Evolutionary conservation across 2,329 filamentous ascomycete species (phyloP).

Genomic region (Colletotrichum endophyticum): DNA sequence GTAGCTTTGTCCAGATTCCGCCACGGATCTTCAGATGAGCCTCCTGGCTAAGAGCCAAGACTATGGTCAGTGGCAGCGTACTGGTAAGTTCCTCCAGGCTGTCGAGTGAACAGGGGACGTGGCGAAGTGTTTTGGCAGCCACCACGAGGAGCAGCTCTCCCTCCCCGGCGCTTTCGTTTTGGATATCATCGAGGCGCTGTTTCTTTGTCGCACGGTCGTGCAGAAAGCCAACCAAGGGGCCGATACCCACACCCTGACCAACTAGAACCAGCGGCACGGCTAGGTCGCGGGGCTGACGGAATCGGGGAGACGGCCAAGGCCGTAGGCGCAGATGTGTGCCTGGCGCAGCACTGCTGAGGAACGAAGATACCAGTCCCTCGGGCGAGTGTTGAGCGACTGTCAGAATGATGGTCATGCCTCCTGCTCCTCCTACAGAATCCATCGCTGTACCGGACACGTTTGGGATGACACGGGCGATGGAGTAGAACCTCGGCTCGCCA

Average conservation of each 20-base stretch:
- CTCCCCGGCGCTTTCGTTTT: background rate
- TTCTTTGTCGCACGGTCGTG: background rate
- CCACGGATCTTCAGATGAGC: background rate
- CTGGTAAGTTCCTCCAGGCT: background rate
- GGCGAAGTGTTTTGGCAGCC: constrained; percentile 2
- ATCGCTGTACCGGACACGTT: background rate
- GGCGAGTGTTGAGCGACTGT: constrained; percentile 11
- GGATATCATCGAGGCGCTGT: background rate
- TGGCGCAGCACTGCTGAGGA: background rate
- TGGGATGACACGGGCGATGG: background rate
- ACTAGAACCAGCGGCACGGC: background rate
- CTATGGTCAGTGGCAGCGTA: background rate
- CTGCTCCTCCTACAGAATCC: background rate
- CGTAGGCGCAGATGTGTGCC: constrained; percentile 6
- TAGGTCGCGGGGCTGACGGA: constrained; percentile 8
- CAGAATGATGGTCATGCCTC: constrained; percentile 4
- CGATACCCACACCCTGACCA: background rate
- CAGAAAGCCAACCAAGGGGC: constrained; percentile 8
- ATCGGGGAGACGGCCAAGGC: constrained; percentile 3
- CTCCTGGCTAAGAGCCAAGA: constrained; percentile 10
- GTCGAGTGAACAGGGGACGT: constrained; percentile 4
- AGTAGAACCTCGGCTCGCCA: constrained; percentile 12
- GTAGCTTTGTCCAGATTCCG: background rate
- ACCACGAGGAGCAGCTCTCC: constrained; percentile 4
- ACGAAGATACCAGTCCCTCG: constrained; percentile 6